These are phyloP conservation scores for Fusarium sp. DNA, from an alignment of 2,329 filamentous ascomycete genomes.

Conservation along the genomic window DNA sequence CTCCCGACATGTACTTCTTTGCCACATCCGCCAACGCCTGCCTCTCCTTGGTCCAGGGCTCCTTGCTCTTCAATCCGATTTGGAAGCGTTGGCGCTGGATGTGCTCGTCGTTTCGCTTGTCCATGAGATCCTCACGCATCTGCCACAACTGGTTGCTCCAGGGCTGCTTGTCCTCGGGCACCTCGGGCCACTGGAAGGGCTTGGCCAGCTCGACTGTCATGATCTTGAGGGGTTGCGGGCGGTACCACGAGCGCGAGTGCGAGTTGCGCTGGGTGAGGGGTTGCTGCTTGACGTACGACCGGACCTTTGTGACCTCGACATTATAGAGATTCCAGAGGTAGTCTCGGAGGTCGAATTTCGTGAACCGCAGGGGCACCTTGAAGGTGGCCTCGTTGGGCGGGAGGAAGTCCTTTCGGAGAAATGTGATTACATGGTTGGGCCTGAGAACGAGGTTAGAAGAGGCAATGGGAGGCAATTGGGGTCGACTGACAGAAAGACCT, in stretches of 20 bases:
- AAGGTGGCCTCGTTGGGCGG: slow-evolving; percentile 87
- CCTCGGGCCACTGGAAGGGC: slow-evolving; percentile 87
- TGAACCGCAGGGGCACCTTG: slow-evolving; percentile 87
- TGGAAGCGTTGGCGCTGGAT: slow-evolving; percentile 45
- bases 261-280: slow-evolving; percentile 61
- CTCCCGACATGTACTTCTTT: slow-evolving; percentile 65
- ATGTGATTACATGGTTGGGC: slow-evolving; percentile 79
- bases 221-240: slow-evolving; percentile 79
- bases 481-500: slow-evolving; percentile 62
- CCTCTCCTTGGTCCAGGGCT: slow-evolving; percentile 52
- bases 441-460: slow-evolving; percentile 55
- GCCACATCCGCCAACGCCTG: slow-evolving; percentile 68
- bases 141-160: slow-evolving; percentile 71
- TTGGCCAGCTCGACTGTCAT: slow-evolving; percentile 92
- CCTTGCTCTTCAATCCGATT: slow-evolving; percentile 54
- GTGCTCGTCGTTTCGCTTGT: slow-evolving; percentile 51
- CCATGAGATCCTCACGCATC: slow-evolving; percentile 58
- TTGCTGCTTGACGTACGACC: slow-evolving; percentile 76
- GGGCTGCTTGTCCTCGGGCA: slow-evolving; percentile 65
- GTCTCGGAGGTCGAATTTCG: slow-evolving; percentile 95
- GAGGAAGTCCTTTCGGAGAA: slow-evolving; percentile 74
- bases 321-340: slow-evolving; percentile 90
- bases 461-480: background rate
- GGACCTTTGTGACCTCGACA: slow-evolving; percentile 74
- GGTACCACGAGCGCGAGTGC: slow-evolving; percentile 66